Conservation (phyloP, 1,139 yeast species). For the Waltiozyma sp. region DNA sequence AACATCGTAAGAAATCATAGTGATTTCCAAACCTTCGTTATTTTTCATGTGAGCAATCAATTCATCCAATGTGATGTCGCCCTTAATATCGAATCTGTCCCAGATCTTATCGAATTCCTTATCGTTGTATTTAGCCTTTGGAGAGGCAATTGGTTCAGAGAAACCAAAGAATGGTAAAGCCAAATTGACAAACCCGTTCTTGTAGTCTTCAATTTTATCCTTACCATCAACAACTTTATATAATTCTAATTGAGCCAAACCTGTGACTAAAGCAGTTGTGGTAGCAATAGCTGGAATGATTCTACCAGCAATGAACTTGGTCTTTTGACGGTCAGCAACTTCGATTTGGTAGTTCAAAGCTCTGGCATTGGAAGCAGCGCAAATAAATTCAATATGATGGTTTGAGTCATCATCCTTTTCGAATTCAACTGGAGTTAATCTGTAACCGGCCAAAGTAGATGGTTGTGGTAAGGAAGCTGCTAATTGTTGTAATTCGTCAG, state of each 20-base stretch:
- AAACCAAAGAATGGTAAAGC: slow-evolving; percentile 96
- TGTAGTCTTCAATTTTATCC: slow-evolving; percentile 72
- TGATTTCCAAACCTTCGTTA: slow-evolving; percentile 74
- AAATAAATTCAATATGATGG: slow-evolving; percentile 90
- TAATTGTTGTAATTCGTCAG: slow-evolving; percentile 45
- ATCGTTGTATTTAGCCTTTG: slow-evolving; percentile 71
- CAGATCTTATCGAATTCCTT: slow-evolving; percentile 81
- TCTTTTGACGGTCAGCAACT: slow-evolving; percentile 62
- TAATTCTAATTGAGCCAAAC: slow-evolving; percentile 83
- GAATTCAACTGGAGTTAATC: slow-evolving; percentile 79
- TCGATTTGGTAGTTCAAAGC: slow-evolving; percentile 87
- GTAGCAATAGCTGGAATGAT: slow-evolving; percentile 99
- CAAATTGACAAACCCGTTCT: slow-evolving; percentile 87
- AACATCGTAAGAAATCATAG: slow-evolving; percentile 89
- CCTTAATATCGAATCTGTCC: slow-evolving; percentile 83
- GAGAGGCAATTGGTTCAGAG: slow-evolving; percentile 87
- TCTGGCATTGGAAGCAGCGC: slow-evolving; percentile 95
- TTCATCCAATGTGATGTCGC: slow-evolving; percentile 68
- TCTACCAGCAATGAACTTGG: slow-evolving; percentile 83
- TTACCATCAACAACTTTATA: slow-evolving; percentile 77
- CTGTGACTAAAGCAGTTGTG: slow-evolving; percentile 93
- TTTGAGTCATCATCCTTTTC: slow-evolving; percentile 97
- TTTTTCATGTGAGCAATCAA: slow-evolving; percentile 66
- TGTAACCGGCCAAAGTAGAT: slow-evolving; percentile 77
- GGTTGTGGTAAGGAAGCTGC: slow-evolving; percentile 84